A percentile compares a stretch with the other conserved stretches of the same genome.
These are phyloP conservation scores for Linderniella brevidens DNA, from an alignment of 257 asterid species.

Conservation along the genomic window DNA sequence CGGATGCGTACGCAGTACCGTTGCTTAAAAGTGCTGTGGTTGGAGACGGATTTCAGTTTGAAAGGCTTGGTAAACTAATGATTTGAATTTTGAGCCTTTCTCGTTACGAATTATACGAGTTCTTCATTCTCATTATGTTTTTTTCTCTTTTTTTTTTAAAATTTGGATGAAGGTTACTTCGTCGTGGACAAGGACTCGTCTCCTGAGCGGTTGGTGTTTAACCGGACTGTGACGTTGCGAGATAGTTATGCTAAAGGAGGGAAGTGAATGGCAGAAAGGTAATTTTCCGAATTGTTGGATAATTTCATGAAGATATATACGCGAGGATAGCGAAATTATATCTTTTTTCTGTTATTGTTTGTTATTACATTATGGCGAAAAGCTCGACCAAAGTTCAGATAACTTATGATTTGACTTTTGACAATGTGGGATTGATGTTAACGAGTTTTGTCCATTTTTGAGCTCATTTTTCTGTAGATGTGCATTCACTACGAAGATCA, in stretches of 20 bases:
- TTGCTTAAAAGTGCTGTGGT: conserved; percentile 31
- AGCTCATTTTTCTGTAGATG: too few relatives aligned
- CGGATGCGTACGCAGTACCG: conserved; percentile 58
- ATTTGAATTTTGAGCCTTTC: background rate
- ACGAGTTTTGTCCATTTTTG: too few relatives aligned
- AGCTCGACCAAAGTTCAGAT: too few relatives aligned
- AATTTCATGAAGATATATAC: too few relatives aligned
- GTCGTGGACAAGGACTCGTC: conserved; percentile 53
- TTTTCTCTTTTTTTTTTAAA: background rate
- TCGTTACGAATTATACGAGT: background rate
- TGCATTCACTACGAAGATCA: too few relatives aligned
- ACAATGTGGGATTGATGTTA: too few relatives aligned
- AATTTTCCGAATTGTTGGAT: too few relatives aligned
- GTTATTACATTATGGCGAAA: too few relatives aligned
- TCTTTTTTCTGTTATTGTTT: too few relatives aligned
- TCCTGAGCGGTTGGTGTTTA: conserved; percentile 45
- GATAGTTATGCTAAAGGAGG: conserved; percentile 49
- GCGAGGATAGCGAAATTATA: too few relatives aligned
- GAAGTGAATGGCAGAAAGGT: conserved; percentile 18
- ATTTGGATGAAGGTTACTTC: conserved; percentile 41
- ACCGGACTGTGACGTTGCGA: conserved; percentile 65
- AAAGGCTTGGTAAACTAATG: conserved; percentile 61
- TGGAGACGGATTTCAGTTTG: conserved; percentile 82
- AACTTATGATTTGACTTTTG: too few relatives aligned
- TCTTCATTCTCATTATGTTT: background rate